Evolutionary conservation across 1,284 basidiomycete species (phyloP).

Genomic region (Microbotryum saponariae): DNA sequence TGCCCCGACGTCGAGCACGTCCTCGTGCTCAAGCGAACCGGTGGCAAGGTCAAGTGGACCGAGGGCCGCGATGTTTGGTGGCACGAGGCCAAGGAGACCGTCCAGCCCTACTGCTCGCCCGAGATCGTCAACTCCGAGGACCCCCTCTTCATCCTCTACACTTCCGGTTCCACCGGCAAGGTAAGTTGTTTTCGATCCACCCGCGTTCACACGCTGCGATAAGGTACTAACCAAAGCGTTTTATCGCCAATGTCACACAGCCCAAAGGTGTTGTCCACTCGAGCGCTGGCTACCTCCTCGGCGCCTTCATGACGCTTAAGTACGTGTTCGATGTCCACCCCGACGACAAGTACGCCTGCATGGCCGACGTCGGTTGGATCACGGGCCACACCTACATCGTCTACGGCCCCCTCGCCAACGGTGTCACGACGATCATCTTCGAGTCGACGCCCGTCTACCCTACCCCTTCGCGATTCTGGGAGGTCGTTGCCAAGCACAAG

Average conservation of each 20-base stretch:
- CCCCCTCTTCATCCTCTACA: conserved; percentile 93
- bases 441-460: conserved; percentile 97
- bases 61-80: conserved; percentile 90
- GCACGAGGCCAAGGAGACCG: conserved; percentile 80
- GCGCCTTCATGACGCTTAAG: conserved; percentile 52
- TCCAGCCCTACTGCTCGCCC: conserved; percentile 74
- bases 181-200: conserved; percentile 4
- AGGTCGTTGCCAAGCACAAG: conserved; percentile 86
- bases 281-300: conserved; percentile 59
- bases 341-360: conserved; percentile 70
- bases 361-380: conserved; percentile 99
- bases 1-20: conserved; percentile 83
- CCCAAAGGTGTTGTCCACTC: conserved; percentile 97
- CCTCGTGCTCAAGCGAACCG: conserved; percentile 82
- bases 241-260: conserved; percentile 39
- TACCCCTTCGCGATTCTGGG: conserved; percentile 92
- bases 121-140: conserved; percentile 85
- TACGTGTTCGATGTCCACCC: conserved; percentile 94
- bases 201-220: too few species aligned
- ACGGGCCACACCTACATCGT: conserved; percentile 97
- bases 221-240: too few species aligned
- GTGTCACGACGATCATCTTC: conserved; percentile 86
- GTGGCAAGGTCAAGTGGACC: conserved; percentile 71
- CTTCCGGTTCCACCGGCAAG: conserved; percentile 32
- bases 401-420: conserved; percentile 88